Conservation (phyloP, 768 basidiomycete genomes). For the Panellus pusillus region DNA sequence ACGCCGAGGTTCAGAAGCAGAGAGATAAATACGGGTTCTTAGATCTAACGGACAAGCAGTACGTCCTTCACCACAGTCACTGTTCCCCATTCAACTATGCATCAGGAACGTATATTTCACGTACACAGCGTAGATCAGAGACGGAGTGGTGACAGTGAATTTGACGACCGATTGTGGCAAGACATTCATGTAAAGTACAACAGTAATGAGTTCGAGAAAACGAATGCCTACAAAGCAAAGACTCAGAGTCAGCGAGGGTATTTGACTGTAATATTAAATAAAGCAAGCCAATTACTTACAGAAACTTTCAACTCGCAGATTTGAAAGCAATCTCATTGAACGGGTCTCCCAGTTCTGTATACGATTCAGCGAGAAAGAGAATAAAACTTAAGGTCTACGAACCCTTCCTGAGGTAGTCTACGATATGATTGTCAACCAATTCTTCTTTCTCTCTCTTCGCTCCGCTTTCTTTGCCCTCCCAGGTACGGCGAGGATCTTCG, state of each 20-base stretch:
- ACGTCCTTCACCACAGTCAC: conserved; percentile 23
- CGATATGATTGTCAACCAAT: conserved; percentile 47
- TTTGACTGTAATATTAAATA: background rate
- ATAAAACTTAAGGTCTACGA: conserved; percentile 8
- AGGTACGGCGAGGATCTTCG: conserved; percentile 38
- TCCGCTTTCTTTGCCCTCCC: conserved; percentile 35
- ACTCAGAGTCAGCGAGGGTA: background rate
- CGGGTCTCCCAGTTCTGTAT: conserved; percentile 55
- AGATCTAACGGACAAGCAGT: conserved; percentile 66
- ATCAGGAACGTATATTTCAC: conserved; percentile 58
- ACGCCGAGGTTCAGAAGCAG: conserved; percentile 56
- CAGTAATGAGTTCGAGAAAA: background rate
- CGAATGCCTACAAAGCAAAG: background rate
- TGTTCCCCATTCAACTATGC: conserved; percentile 1
- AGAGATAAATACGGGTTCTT: conserved; percentile 61
- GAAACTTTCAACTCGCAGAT: conserved; percentile 18
- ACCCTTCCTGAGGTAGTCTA: conserved; percentile 60
- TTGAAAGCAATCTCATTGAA: conserved; percentile 42
- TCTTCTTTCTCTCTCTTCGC: conserved; percentile 58
- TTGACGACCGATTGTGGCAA: background rate
- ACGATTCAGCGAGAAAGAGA: conserved; percentile 4
- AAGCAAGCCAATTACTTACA: background rate
- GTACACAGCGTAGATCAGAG: conserved; percentile 45
- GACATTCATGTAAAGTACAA: no score
- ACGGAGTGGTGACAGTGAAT: background rate